phyloP scores from a whole-genome alignment of 2,329 filamentous ascomycete genomes.

The Fusarium praegraminearum region DNA sequence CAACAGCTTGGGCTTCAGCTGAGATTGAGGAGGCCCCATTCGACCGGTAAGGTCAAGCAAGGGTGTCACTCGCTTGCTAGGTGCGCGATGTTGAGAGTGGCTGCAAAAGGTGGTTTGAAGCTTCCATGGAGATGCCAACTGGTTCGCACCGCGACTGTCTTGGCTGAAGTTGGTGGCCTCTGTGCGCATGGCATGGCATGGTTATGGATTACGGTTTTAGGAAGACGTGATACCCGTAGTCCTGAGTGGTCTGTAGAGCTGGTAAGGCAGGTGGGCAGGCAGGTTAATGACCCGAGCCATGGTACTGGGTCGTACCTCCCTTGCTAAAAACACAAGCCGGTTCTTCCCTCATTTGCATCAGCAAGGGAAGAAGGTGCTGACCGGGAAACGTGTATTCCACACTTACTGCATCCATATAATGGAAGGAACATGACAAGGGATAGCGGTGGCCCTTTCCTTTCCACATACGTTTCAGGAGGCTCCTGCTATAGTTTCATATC shows the following conservation, averaged over 20 bases:
- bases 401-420: not conserved
- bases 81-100: constrained; percentile 4
- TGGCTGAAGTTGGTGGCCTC: not conserved
- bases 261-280: not conserved
- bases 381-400: not conserved
- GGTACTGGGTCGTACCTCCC: not conserved
- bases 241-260: not conserved
- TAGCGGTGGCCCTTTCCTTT: constrained; percentile 11
- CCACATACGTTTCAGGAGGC: constrained; percentile 24
- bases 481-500: constrained; percentile 30
- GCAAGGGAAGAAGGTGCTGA: constrained; percentile 2
- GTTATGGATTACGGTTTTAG: not conserved
- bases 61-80: constrained; percentile 17
- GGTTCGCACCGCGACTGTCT: not conserved
- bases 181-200: not conserved
- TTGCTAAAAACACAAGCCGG: not conserved
- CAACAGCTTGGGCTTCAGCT: constrained; percentile 15
- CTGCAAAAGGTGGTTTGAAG: constrained; percentile 20
- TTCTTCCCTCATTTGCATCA: not conserved
- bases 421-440: constrained; percentile 20
- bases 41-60: constrained; percentile 1
- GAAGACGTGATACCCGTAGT: not conserved
- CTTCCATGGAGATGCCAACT: not conserved
- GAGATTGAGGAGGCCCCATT: constrained; percentile 20
- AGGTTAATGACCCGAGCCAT: constrained; percentile 3